phyloP scores from a whole-genome alignment of 2,329 filamentous ascomycete species.

The Coniochaeta hoffmannii region DNA sequence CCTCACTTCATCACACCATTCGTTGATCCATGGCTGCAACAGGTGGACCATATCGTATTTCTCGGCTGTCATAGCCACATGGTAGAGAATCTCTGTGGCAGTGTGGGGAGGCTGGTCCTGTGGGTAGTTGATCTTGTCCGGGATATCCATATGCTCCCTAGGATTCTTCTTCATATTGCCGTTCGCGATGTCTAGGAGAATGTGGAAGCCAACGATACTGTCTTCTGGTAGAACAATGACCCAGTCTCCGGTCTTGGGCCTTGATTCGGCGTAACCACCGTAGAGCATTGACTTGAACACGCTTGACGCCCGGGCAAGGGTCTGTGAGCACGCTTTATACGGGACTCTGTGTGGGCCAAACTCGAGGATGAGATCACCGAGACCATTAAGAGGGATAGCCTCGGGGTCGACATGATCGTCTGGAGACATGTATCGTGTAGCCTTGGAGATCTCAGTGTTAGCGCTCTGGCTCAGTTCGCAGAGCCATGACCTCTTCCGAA shows the following conservation, averaged over 20 bases:
- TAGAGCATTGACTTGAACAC: neutral
- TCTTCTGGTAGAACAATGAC: neutral
- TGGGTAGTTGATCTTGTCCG: too few species aligned
- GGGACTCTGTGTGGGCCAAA: too few species aligned
- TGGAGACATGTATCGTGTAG: too few species aligned
- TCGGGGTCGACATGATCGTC: too few species aligned
- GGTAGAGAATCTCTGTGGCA: neutral
- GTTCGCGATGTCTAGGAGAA: neutral
- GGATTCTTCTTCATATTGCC: neutral
- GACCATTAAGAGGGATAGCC: too few species aligned
- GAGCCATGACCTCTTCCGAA: too few species aligned
- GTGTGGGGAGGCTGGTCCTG: neutral
- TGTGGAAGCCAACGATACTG: neutral
- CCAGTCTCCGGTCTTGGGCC: neutral
- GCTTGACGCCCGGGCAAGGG: too few species aligned
- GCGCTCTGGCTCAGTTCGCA: too few species aligned
- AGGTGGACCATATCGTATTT: neutral
- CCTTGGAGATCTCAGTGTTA: too few species aligned
- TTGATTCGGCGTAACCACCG: neutral
- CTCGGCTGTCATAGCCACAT: neutral
- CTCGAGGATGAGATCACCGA: too few species aligned
- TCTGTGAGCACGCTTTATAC: too few species aligned
- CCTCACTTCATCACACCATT: neutral
- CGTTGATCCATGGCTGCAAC: neutral
- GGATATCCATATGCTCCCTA: too few species aligned